Percentiles rank a stretch among this genome's conserved stretches.
Conservation (phyloP, 495 filamentous ascomycete species). For the Penicillium salamii region DNA sequence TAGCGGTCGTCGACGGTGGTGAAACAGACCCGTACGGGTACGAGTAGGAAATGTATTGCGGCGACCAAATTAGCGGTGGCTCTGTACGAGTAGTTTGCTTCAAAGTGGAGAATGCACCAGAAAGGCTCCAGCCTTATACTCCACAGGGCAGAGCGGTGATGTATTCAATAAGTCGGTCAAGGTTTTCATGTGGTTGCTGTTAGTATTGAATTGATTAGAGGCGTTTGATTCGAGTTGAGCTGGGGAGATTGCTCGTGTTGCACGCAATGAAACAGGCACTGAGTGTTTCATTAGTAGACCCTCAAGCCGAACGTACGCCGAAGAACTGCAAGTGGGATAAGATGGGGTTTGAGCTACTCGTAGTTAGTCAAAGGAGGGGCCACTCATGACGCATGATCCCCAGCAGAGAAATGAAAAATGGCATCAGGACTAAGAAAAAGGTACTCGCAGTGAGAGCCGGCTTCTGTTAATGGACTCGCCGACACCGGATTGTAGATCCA, state of each 20-base stretch:
- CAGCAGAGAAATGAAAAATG: too few relatives aligned
- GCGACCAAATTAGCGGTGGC: constrained; percentile 63
- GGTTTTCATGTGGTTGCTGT: constrained; percentile 49
- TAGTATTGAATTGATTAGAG: too few relatives aligned
- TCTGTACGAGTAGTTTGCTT: constrained; percentile 50
- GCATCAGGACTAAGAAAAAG: background rate
- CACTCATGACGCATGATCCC: background rate
- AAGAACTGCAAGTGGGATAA: background rate
- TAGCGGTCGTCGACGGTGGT: constrained; percentile 49
- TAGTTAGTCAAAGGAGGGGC: background rate
- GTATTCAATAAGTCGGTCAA: constrained; percentile 47
- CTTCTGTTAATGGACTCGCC: constrained; percentile 3
- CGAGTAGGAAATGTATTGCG: constrained; percentile 61
- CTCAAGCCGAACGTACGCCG: background rate
- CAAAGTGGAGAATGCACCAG: constrained; percentile 52
- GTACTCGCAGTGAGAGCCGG: background rate
- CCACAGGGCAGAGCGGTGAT: constrained; percentile 50
- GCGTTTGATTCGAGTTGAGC: too few relatives aligned
- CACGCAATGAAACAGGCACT: background rate
- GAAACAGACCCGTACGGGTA: constrained; percentile 57
- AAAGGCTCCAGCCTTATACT: constrained; percentile 54
- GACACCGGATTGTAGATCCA: constrained; percentile 17
- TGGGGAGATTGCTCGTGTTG: too few relatives aligned
- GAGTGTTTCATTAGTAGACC: background rate
- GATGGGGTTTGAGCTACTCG: background rate